A percentile compares a stretch with the other conserved stretches of the same genome.
Evolutionary conservation across 1,139 yeast genomes (phyloP).

Genomic region (Protomyces gravidus): DNA sequence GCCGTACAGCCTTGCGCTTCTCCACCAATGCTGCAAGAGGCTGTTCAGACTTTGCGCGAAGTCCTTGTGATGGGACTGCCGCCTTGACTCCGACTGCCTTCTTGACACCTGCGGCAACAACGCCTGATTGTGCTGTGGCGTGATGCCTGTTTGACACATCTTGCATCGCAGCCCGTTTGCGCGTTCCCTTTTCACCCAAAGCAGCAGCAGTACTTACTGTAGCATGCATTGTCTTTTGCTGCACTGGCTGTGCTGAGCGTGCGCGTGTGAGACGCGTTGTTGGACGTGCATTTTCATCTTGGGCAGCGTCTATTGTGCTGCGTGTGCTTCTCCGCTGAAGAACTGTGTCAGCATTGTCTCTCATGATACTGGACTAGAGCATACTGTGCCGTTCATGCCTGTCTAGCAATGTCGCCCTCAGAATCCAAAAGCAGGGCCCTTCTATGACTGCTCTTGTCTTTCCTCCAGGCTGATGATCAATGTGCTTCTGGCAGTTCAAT

Average conservation of each 20-base stretch:
- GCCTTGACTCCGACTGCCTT: slow-evolving; percentile 3
- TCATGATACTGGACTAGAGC: not conserved
- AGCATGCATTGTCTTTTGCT: not conserved
- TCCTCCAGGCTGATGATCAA: no score
- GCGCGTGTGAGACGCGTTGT: slow-evolving; percentile 23
- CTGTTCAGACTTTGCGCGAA: not conserved
- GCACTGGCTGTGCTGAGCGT: slow-evolving; percentile 6
- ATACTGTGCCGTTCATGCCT: slow-evolving; percentile 3
- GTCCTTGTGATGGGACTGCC: not conserved
- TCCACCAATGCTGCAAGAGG: slow-evolving; percentile 13
- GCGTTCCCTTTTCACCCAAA: slow-evolving; percentile 25
- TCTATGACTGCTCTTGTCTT: no score
- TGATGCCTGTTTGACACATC: slow-evolving; percentile 39
- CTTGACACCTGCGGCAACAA: slow-evolving; percentile 8
- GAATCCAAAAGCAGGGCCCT: no score
- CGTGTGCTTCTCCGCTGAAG: slow-evolving; percentile 24
- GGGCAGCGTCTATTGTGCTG: slow-evolving; percentile 11
- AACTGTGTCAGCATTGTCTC: no score
- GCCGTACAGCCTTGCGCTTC: slow-evolving; percentile 19
- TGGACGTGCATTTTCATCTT: slow-evolving; percentile 27
- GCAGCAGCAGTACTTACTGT: slow-evolving; percentile 3
- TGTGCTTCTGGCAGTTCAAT: no score
- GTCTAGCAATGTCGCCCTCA: no score
- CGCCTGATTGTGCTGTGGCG: slow-evolving; percentile 14
- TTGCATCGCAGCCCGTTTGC: slow-evolving; percentile 41